These are phyloP conservation scores for Lyophyllum semitale DNA, from an alignment of 768 basidiomycete species.

Conservation along the genomic window DNA sequence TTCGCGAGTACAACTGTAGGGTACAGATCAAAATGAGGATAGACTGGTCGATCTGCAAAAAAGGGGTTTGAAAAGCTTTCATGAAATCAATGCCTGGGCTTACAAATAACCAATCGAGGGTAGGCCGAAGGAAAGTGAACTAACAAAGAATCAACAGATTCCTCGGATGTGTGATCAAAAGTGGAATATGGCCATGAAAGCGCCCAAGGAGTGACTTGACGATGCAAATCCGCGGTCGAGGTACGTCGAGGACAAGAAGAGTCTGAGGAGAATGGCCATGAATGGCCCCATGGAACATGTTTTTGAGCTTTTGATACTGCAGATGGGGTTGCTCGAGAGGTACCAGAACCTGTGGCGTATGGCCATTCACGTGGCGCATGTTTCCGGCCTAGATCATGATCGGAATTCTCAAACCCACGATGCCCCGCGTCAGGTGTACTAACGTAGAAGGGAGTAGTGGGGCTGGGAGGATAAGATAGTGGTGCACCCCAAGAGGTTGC, in stretches of 20 bases:
- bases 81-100: neutral
- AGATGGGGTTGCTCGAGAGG: neutral
- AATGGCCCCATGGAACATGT: conserved; percentile 26
- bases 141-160: conserved; percentile 18
- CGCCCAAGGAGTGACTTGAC: conserved; percentile 16
- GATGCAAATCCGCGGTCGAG: neutral
- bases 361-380: conserved; percentile 33
- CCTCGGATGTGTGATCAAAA: neutral
- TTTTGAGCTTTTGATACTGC: neutral
- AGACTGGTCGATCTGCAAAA: conserved; percentile 30
- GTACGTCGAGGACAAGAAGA: neutral
- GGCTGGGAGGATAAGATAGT: conserved; percentile 41
- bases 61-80: conserved; percentile 12
- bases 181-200: conserved; percentile 25
- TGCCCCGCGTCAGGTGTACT: conserved; percentile 43
- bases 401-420: conserved; percentile 30
- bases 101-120: conserved; percentile 19
- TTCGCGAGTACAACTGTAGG: conserved; percentile 12
- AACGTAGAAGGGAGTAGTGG: conserved; percentile 34
- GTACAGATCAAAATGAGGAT: conserved; percentile 36
- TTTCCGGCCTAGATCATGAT: neutral
- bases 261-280: conserved; percentile 32
- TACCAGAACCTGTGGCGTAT: conserved; percentile 15
- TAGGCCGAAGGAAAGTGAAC: conserved; percentile 16
- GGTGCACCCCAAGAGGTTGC: conserved; percentile 55